Evolutionary conservation across 2,329 filamentous ascomycete species (phyloP).

Genomic region (Penicillium sp.): DNA sequence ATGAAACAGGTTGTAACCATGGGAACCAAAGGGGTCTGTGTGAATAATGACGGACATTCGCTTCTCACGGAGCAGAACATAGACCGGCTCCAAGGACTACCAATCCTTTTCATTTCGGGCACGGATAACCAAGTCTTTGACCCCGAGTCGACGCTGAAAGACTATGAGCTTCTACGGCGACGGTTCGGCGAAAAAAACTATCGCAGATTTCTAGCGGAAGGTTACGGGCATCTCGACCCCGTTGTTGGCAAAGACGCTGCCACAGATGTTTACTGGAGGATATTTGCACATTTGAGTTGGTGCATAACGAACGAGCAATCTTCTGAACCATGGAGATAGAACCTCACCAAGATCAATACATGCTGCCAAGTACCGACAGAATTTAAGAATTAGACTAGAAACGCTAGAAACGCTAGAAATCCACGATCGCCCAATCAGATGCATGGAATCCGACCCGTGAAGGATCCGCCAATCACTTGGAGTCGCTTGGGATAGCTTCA

Average conservation of each 20-base stretch:
- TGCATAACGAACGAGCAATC: background rate
- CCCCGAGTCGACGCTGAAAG: slow-evolving; percentile 24
- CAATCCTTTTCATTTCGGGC: slow-evolving; percentile 28
- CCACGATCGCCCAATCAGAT: background rate
- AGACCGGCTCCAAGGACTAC: slow-evolving; percentile 17
- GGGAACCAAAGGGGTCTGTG: slow-evolving; percentile 4
- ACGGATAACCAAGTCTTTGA: slow-evolving; percentile 28
- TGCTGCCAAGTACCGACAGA: too few relatives aligned
- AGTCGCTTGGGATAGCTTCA: slow-evolving; percentile 11
- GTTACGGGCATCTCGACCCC: slow-evolving; percentile 31
- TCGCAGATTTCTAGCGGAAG: slow-evolving; percentile 21
- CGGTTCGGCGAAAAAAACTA: slow-evolving; percentile 21
- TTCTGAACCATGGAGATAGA: background rate
- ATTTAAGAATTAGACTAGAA: slow-evolving; percentile 3
- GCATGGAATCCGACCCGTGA: background rate
- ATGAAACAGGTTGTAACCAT: slow-evolving; percentile 32
- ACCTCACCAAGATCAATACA: too few relatives aligned
- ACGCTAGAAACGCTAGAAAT: background rate
- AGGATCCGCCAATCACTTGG: slow-evolving; percentile 5
- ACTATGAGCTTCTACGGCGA: slow-evolving; percentile 24
- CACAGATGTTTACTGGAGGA: slow-evolving; percentile 19
- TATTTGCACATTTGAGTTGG: slow-evolving; percentile 3
- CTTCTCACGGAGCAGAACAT: slow-evolving; percentile 16
- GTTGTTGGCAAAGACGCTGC: slow-evolving; percentile 24
- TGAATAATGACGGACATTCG: background rate